Evolutionary conservation across 1,284 basidiomycete species (phyloP), one percentile per base, ranked within the genome.

Genomic region (Cutaneotrichosporon sp.): DNA sequence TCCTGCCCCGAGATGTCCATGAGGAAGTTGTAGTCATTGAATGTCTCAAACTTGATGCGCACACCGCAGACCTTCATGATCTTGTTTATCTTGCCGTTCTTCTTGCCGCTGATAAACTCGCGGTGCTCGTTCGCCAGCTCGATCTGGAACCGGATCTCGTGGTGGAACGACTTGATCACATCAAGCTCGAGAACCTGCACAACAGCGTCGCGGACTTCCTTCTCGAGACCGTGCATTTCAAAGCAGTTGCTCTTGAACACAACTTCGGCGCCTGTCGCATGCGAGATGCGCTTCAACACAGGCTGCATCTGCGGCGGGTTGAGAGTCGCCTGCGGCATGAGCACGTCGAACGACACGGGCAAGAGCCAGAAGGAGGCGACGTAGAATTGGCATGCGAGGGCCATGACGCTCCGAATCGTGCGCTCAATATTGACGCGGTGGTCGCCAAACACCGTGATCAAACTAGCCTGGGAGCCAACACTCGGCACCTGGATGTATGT

Each of bases 1-100:
- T 92, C 88, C 61, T 83, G 86, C 22, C 89, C 88, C 17, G 88
- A 82, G 62, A 92, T 85, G 73, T 97, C 92, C 72, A 98, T 97
- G 64, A 97, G 81, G 78, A 98, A 98, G 75, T 98, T 98, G 78
- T 96, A 88, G 72, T 97, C 93, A 74, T 97, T 74, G 79, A 97
- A 92, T 4, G 93, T 96, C 79, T 98, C 94, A 66, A 97, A 98
- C 77, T 97, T 97, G 81, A 98, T 97, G 75, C 96, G 94, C 65
- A 94, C 92, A 66, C 88, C 89, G 31, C 90, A 87, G 7, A 85
- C 87, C 76, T 94, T 91, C 90, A 94, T 96, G 70, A 96, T 93
- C 78, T 96, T 96, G 79, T 96, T 96, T 72, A 96, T 90, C 77
- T 97, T 97, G 57, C 92, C 92, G 64, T 96, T 96, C 80, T 96